Evolutionary conservation across 345 rosid genomes (phyloP).

Genomic region (Eucalyptus sideroxylon): DNA sequence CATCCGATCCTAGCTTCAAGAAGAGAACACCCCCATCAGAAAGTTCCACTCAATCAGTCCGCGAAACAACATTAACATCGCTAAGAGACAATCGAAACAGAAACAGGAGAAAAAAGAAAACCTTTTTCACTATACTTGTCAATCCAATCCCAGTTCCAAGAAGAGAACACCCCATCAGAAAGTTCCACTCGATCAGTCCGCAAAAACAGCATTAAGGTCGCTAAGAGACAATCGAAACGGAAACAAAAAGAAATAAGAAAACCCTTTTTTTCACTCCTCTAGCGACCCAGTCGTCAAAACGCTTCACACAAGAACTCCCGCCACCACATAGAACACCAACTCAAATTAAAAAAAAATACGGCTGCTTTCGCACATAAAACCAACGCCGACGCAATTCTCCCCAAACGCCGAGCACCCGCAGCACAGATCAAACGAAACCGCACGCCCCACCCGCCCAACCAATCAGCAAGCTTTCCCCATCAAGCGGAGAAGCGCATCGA

Average conservation of each 20-base stretch:
- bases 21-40: neutral
- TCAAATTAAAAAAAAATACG: neutral
- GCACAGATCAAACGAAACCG: neutral
- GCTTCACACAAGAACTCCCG: neutral
- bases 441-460: neutral
- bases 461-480: neutral
- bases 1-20: neutral
- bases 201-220: neutral
- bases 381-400: neutral
- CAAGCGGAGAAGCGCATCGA: neutral
- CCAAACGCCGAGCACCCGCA: neutral
- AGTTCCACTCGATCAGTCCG: neutral
- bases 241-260: neutral
- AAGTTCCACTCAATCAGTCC: neutral
- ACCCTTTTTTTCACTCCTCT: neutral
- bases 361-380: neutral
- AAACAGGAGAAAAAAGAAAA: neutral
- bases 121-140: neutral
- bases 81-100: neutral
- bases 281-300: neutral
- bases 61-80: neutral
- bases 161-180: neutral
- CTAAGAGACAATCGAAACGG: neutral
- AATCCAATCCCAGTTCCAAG: neutral
- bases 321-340: neutral